These are phyloP conservation scores for Plasmodium gonderi DNA, from an alignment of 169 alveolate genomes.

Conservation along the genomic window DNA sequence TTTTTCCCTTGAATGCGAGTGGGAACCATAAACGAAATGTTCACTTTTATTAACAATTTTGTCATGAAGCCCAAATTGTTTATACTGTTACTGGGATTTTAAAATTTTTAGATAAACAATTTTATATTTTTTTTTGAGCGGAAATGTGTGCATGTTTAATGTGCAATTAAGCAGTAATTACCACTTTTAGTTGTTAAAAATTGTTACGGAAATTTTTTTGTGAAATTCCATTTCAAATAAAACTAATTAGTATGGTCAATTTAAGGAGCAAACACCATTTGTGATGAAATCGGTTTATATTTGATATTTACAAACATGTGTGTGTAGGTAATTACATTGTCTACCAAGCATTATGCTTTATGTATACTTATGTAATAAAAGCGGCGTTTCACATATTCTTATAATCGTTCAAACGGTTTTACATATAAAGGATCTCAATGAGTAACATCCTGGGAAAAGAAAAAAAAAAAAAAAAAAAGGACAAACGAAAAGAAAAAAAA, in stretches of 20 bases:
- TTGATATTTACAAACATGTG: too few relatives aligned
- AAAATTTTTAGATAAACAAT: background rate
- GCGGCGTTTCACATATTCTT: background rate
- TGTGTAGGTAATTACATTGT: background rate
- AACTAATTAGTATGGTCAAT: background rate
- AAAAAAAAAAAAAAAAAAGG: background rate
- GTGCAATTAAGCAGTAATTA: background rate
- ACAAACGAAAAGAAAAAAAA: too few relatives aligned
- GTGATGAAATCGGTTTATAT: too few relatives aligned
- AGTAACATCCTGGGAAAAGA: background rate
- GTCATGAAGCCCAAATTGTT: background rate
- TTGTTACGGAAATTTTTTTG: background rate
- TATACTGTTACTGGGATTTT: background rate
- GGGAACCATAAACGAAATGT: background rate
- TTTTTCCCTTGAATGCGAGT: background rate
- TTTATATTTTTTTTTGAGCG: background rate
- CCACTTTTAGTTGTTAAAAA: background rate
- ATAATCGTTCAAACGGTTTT: background rate
- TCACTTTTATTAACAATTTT: background rate
- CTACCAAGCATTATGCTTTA: background rate
- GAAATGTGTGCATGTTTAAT: background rate
- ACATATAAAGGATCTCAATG: background rate
- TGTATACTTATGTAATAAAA: background rate
- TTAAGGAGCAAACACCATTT: background rate
- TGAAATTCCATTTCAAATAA: background rate